These are phyloP conservation scores for Scolecobasidium constrictum DNA, from an alignment of 2,329 filamentous ascomycete species.

Conservation along the genomic window DNA sequence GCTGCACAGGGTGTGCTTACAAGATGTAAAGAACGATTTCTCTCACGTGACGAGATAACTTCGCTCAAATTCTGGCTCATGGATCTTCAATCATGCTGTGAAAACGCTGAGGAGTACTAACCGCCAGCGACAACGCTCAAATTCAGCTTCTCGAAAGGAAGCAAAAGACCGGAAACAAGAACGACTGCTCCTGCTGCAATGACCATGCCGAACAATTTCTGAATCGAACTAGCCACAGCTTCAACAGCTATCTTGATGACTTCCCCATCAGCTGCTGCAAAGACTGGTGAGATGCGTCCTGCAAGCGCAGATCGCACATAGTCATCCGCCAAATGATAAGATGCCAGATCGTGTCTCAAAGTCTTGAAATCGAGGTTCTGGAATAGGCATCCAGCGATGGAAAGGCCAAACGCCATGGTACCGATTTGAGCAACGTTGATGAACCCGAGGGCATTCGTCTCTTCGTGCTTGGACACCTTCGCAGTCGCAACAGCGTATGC, in stretches of 20 bases:
- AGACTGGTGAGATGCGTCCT: slow-evolving; percentile 5
- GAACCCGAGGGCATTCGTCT: slow-evolving; percentile 12
- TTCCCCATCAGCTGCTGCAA: not conserved
- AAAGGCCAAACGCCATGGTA: slow-evolving; percentile 12
- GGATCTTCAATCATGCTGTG: no score
- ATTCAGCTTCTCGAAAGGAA: not conserved
- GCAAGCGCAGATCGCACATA: slow-evolving; percentile 8
- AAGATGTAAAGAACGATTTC: no score
- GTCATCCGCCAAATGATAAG: slow-evolving; percentile 4
- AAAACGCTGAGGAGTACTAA: not conserved
- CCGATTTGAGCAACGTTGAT: slow-evolving; percentile 13
- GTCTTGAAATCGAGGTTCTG: slow-evolving; percentile 9
- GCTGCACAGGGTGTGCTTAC: no score
- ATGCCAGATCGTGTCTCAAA: not conserved
- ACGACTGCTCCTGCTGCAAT: slow-evolving; percentile 9
- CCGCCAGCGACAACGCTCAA: not conserved
- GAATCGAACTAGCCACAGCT: slow-evolving; percentile 9
- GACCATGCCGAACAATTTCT: slow-evolving; percentile 8
- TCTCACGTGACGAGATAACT: no score
- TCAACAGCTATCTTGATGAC: slow-evolving; percentile 4
- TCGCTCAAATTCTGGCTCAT: no score
- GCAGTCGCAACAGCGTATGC: slow-evolving; percentile 14
- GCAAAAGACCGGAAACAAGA: not conserved
- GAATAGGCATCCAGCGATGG: slow-evolving; percentile 13
- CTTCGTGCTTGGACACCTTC: slow-evolving; percentile 3